phyloP scores from a whole-genome alignment of 495 filamentous ascomycete species.

The Podospora pseudoanserina region DNA sequence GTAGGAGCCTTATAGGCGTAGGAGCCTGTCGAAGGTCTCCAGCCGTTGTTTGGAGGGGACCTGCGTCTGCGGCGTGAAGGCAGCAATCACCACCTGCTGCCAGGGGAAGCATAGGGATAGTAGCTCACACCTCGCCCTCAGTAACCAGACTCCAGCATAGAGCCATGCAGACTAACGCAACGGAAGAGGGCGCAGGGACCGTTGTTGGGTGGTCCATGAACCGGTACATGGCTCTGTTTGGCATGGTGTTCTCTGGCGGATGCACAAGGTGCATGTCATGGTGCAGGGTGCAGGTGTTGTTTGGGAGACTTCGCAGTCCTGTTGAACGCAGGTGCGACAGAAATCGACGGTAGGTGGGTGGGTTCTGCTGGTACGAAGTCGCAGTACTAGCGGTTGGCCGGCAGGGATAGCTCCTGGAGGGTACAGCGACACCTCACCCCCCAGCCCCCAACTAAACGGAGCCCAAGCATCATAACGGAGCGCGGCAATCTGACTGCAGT shows the following conservation, averaged over 20 bases:
- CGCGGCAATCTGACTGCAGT: slow-evolving; percentile 13
- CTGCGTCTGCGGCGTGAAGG: slow-evolving; percentile 26
- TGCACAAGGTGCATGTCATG: slow-evolving; percentile 22
- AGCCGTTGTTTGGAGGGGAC: slow-evolving; percentile 20
- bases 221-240: slow-evolving; percentile 18
- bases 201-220: slow-evolving; percentile 11
- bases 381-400: slow-evolving; percentile 5
- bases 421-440: neutral
- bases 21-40: slow-evolving; percentile 22
- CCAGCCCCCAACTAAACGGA: neutral
- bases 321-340: slow-evolving; percentile 9
- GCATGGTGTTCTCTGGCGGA: slow-evolving; percentile 20
- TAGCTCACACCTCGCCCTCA: slow-evolving; percentile 16
- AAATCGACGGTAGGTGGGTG: neutral
- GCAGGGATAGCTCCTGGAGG: slow-evolving; percentile 1
- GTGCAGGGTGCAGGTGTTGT: slow-evolving; percentile 5
- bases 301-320: neutral
- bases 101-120: slow-evolving; percentile 13
- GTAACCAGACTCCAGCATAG: slow-evolving; percentile 15
- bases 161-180: slow-evolving; percentile 32
- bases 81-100: slow-evolving; percentile 24
- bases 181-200: slow-evolving; percentile 30
- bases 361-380: slow-evolving; percentile 9
- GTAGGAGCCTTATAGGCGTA: slow-evolving; percentile 34
- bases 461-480: no score